Conservation (phyloP, 306 rosid species). For the Inga leiocalycina region DNA sequence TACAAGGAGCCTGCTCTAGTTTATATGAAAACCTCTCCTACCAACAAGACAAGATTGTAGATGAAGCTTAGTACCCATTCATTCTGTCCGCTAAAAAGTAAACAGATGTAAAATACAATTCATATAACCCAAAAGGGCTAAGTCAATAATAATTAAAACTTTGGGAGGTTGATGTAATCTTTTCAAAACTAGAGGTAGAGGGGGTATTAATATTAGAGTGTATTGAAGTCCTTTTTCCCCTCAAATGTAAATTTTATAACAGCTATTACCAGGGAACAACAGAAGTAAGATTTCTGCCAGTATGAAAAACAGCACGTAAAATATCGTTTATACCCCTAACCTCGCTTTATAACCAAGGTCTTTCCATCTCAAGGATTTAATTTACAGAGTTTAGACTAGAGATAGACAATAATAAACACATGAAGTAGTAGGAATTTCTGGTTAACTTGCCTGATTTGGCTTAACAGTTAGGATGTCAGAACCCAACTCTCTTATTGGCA, state of each 20-base stretch:
- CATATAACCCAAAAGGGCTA: background rate
- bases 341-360: background rate
- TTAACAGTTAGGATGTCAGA: constrained; percentile 77
- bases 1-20: background rate
- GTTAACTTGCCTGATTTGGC: constrained; percentile 74
- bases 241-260: too few relatives aligned
- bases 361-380: background rate
- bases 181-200: background rate
- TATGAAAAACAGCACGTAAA: background rate
- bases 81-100: too few relatives aligned
- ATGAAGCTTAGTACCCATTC: background rate
- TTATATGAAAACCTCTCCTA: too few relatives aligned
- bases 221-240: background rate
- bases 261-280: background rate
- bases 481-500: constrained; percentile 97
- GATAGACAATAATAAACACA: background rate
- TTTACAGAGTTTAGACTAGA: background rate
- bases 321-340: background rate
- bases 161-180: background rate
- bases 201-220: background rate
- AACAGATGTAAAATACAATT: too few relatives aligned
- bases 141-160: background rate
- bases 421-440: constrained; percentile 9
- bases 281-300: background rate
- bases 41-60: background rate